A percentile compares a stretch with the other conserved stretches of the same genome.
Evolutionary conservation across 106 monocot species (phyloP).

Genomic region (Posidonia australis): DNA sequence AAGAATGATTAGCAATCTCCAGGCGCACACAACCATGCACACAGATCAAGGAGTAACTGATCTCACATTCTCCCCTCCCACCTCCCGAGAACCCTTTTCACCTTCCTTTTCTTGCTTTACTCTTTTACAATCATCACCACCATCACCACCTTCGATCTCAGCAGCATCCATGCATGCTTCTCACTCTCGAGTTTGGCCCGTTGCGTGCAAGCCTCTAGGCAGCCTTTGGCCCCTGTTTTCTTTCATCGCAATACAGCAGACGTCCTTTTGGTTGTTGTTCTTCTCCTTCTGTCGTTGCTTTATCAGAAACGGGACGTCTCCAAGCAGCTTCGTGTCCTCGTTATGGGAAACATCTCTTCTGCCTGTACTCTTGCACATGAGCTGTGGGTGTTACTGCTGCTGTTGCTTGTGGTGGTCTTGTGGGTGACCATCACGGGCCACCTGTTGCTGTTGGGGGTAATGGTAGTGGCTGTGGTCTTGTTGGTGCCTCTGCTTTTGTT

Average conservation of each 20-base stretch:
- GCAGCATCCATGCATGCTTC: neutral
- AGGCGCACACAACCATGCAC: no score
- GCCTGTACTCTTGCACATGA: conserved; percentile 40
- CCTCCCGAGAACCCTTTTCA: neutral
- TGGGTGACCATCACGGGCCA: neutral
- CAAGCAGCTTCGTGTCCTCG: conserved; percentile 27
- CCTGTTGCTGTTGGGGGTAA: neutral
- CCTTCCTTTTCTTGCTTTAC: neutral
- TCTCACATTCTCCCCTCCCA: no score
- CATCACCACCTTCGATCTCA: neutral
- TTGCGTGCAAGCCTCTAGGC: neutral
- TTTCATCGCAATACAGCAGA: neutral
- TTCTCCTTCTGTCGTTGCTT: neutral
- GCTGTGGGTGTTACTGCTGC: neutral
- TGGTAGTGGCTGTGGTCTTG: neutral
- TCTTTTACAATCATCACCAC: neutral
- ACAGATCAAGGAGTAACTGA: neutral
- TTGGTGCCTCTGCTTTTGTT: neutral
- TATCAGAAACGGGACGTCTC: conserved; percentile 5
- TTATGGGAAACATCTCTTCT: conserved; percentile 51
- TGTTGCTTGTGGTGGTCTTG: neutral
- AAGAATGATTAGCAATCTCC: neutral
- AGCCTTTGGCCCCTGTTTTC: neutral
- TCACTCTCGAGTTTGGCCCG: neutral
- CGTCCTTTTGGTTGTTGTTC: neutral